phyloP scores from a whole-genome alignment of 352 stramenopile genomes.

The Pythium oligandrum region DNA sequence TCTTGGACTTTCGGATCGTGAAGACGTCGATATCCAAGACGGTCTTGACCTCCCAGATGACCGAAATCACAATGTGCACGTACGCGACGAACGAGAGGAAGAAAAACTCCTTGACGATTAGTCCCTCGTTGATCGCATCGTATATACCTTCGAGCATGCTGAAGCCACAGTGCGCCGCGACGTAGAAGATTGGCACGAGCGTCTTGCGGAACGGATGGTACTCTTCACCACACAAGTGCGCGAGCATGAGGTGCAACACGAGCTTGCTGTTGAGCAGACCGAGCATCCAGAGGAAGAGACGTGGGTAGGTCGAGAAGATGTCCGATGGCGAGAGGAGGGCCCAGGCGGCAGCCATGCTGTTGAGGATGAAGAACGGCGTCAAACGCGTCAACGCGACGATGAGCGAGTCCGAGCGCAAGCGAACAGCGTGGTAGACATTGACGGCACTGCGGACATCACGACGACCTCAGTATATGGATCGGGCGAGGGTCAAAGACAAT shows the following conservation, averaged over 20 bases:
- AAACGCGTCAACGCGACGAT: slow-evolving; percentile 77
- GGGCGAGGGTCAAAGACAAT: background rate
- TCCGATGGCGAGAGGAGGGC: slow-evolving; percentile 63
- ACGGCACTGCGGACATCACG: slow-evolving; percentile 31
- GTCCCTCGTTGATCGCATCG: slow-evolving; percentile 72
- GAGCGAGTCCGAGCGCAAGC: slow-evolving; percentile 62
- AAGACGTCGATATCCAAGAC: slow-evolving; percentile 80
- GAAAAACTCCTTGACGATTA: slow-evolving; percentile 87
- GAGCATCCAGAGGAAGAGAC: slow-evolving; percentile 85
- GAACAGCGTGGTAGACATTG: slow-evolving; percentile 71
- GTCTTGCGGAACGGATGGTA: slow-evolving; percentile 89
- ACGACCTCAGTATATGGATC: background rate
- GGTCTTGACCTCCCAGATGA: slow-evolving; percentile 85
- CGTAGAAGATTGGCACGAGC: slow-evolving; percentile 87
- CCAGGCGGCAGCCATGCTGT: slow-evolving; percentile 65
- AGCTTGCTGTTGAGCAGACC: slow-evolving; percentile 86
- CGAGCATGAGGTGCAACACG: slow-evolving; percentile 87
- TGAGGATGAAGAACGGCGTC: slow-evolving; percentile 68
- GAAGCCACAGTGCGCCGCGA: slow-evolving; percentile 78
- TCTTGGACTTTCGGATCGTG: slow-evolving; percentile 40
- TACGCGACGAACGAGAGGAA: slow-evolving; percentile 83
- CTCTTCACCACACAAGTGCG: slow-evolving; percentile 81
- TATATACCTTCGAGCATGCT: slow-evolving; percentile 81
- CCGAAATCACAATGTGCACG: slow-evolving; percentile 83
- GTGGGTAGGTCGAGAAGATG: slow-evolving; percentile 71